Base-by-base conservation (phyloP, 768 basidiomycete species). In the Terana coerulea region DNA sequence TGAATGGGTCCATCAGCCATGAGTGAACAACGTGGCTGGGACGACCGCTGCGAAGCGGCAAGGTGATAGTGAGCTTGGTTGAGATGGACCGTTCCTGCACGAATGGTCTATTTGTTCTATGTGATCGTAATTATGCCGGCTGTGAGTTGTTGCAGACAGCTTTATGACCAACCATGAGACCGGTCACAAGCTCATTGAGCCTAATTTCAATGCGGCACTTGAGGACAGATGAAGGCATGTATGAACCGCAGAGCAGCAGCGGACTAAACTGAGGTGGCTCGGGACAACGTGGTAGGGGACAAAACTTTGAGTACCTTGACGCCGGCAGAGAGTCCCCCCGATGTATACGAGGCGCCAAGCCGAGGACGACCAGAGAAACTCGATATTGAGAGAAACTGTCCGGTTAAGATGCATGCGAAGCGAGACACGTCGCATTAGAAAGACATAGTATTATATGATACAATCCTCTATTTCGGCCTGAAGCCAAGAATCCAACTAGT, bases 11-110 rank as follows among this genome's bases (percentile, higher is more conserved):
- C 52, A 57, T 57, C 56, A 50, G 49, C 52, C 62, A 63, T 55
- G 62, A 47, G 54, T 47, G 29, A 37, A 30, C 40, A 53, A 59
- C 62, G 56, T 63, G 62, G 50, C 37, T 22, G 28, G 21, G 11
- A 40, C 25, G 19, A 45, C 34, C 41, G 24, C 41, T 7, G 29
- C 17, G 51, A 52, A 50, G 37, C 25, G 8, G 39, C 49, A 28
- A 41, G 39, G 26, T 41, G 49, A 50, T 50, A 41, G 29, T 30
- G 31, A 9, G 46, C 21, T 7, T 33, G 39, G 15, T 40, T 34
- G 45, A 33, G n/a, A n/a, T 19, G 29, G 14, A 30, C 22, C 17
- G 22, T 11, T 43, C 29, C n/a, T 33, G 28, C 45, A 19, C 30
- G 34, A 24, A 43, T 43, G 22, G 30, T 19, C 26, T 45, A n/a